Conservation (phyloP, 352 stramenopile species). For the Phytophthora pisi region DNA sequence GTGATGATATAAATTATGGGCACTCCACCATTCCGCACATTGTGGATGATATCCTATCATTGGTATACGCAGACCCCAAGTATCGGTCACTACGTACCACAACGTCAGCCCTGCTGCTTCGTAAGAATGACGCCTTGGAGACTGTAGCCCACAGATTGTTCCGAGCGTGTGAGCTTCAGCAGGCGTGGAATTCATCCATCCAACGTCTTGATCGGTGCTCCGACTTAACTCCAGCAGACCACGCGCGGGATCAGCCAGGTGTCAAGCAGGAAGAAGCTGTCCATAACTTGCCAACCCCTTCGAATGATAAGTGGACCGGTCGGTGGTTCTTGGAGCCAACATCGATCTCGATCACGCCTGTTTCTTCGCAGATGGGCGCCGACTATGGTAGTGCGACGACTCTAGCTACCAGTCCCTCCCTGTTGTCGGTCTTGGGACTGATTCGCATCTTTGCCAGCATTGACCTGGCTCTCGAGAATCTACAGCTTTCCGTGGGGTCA, state of each 20-base stretch:
- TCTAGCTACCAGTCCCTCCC: background rate
- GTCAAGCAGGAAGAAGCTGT: background rate
- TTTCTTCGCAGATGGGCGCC: background rate
- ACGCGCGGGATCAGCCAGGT: background rate
- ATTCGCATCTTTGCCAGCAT: background rate
- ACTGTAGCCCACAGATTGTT: background rate
- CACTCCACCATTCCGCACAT: background rate
- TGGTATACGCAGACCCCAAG: slow-evolving; percentile 16
- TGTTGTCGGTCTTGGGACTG: background rate
- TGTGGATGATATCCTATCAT: slow-evolving; percentile 16
- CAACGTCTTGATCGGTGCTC: background rate
- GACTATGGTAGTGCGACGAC: background rate
- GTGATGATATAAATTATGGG: background rate
- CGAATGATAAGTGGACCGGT: background rate
- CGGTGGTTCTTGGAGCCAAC: background rate
- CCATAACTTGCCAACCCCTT: background rate
- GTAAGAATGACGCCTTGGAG: background rate
- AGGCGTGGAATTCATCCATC: background rate
- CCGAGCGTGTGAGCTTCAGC: background rate
- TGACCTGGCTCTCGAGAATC: background rate
- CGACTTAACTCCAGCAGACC: background rate
- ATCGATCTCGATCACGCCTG: background rate
- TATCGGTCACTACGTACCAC: slow-evolving; percentile 1
- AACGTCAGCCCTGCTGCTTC: slow-evolving; percentile 5
- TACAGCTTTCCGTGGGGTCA: background rate